A percentile compares a stretch with the other conserved stretches of the same genome.
phyloP scores from a whole-genome alignment of 768 basidiomycete species.

The Gloeopeniophorella convolvens region DNA sequence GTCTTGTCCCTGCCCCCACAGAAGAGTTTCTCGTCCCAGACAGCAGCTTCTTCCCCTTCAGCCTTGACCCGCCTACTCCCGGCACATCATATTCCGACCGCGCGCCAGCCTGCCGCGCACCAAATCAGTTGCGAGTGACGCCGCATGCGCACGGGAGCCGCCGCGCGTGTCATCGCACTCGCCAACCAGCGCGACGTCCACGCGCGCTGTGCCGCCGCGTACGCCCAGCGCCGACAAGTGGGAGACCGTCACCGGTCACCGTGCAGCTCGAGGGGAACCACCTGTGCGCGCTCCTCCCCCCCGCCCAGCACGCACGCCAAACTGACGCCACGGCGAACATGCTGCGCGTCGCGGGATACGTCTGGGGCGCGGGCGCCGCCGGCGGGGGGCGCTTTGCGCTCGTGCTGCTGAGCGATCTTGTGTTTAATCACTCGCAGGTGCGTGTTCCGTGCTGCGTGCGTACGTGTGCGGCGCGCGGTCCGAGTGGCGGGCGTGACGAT shows the following conservation, averaged over 20 bases:
- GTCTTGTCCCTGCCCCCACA: slow-evolving; percentile 33
- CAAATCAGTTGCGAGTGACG: too few relatives aligned
- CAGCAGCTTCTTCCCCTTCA: slow-evolving; percentile 31
- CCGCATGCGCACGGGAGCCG: slow-evolving; percentile 42
- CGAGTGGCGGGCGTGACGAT: too few relatives aligned
- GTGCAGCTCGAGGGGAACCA: slow-evolving; percentile 74
- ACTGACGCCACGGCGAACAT: slow-evolving; percentile 39
- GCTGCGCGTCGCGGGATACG: too few relatives aligned
- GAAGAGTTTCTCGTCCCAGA: slow-evolving; percentile 29
- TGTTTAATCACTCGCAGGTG: slow-evolving; percentile 94
- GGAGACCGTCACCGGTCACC: slow-evolving; percentile 38
- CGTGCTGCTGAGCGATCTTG: slow-evolving; percentile 85
- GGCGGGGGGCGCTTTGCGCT: slow-evolving; percentile 50
- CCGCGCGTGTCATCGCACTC: slow-evolving; percentile 62
- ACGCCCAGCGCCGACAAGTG: slow-evolving; percentile 12
- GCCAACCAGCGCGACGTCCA: slow-evolving; percentile 47
- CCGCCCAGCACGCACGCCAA: not conserved
- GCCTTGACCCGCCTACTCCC: slow-evolving; percentile 27
- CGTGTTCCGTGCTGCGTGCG: too few relatives aligned
- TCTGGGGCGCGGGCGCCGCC: slow-evolving; percentile 62
- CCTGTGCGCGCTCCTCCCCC: slow-evolving; percentile 40
- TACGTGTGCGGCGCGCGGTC: too few relatives aligned
- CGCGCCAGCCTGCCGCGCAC: slow-evolving; percentile 20
- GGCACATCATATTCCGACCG: slow-evolving; percentile 40
- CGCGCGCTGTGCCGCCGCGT: slow-evolving; percentile 25